Base-by-base conservation (phyloP, 2,329 filamentous ascomycete species). In the Penicillium glabrum region DNA sequence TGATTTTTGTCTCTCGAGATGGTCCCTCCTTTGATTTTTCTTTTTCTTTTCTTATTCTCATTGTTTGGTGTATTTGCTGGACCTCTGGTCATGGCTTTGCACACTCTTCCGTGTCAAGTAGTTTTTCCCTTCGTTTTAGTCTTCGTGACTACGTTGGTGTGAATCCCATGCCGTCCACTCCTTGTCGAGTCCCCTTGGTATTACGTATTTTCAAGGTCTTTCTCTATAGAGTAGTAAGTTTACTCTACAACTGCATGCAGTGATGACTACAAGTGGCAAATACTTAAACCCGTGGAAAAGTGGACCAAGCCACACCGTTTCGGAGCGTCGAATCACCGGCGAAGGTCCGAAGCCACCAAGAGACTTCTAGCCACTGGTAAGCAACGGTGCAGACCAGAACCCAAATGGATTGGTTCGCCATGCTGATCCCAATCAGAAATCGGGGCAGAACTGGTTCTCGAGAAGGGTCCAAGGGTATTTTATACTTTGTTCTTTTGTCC, bases 111-210 rank as follows among this genome's bases (percentile, higher is more conserved):
- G 13, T 46, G 44, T 46, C 29, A 21, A 27, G 44, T 46, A 46
- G 44, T 46, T 16, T 41, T 51, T 41, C 23, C 33, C 37, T 51
- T 35, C 37, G 41, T 46, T n/a, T 24, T 7, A 9, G 43, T 29
- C 23, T 54, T 44, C 14, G 21, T 52, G n/a, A 44, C 23, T 35
- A 41, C 19, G 19, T 43, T 51, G 54, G 57, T 59, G 54, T 59
- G 59, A 61, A 61, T 52, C 9, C 21, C 52, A 61, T 55, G 44
- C 59, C 57, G 46, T 61, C 59, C 59, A 51, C 54, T 61, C 59
- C 24, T 61, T 61, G 23, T 29, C 27, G n/a, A 7, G n/a, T 45
- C 45, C 11, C 24, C 9, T 24, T 19, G 27, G 10, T 29, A 23
- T 4, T 24, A 8, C 11, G 23, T 23, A n/a, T 14, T 16, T 14